A percentile compares a stretch with the other conserved stretches of the same genome.
Evolutionary conservation across 2,329 filamentous ascomycete genomes (phyloP).

Genomic region (Aspergillus aculeatinus): DNA sequence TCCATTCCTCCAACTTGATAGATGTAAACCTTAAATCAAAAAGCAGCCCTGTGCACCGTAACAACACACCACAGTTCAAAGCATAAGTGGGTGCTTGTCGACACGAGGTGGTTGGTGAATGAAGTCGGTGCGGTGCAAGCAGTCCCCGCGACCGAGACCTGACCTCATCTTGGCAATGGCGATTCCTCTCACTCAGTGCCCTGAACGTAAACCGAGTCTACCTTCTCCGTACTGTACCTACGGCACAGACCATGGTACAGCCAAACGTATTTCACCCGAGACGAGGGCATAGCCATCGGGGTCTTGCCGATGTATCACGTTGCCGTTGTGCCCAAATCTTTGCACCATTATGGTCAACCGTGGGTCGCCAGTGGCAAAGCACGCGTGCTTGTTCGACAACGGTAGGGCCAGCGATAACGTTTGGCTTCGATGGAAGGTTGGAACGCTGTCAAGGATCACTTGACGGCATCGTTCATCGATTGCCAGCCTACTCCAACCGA

Average conservation of each 20-base stretch:
- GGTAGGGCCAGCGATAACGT: neutral
- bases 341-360: neutral
- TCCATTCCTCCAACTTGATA: neutral
- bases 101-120: neutral
- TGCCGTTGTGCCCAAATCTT: neutral
- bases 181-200: too few species aligned
- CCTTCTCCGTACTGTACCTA: too few species aligned
- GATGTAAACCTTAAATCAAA: neutral
- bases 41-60: neutral
- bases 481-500: neutral
- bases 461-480: neutral
- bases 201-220: too few species aligned
- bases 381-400: neutral
- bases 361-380: neutral
- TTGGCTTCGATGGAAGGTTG: neutral
- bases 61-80: neutral
- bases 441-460: neutral
- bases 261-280: neutral
- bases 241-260: neutral
- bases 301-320: neutral
- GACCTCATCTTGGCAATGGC: too few species aligned
- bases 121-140: too few species aligned
- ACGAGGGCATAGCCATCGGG: neutral
- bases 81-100: neutral
- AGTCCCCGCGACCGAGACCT: too few species aligned